Conservation (phyloP, 2,329 filamentous ascomycete species). For the Calonectria pseudoturangicola region DNA sequence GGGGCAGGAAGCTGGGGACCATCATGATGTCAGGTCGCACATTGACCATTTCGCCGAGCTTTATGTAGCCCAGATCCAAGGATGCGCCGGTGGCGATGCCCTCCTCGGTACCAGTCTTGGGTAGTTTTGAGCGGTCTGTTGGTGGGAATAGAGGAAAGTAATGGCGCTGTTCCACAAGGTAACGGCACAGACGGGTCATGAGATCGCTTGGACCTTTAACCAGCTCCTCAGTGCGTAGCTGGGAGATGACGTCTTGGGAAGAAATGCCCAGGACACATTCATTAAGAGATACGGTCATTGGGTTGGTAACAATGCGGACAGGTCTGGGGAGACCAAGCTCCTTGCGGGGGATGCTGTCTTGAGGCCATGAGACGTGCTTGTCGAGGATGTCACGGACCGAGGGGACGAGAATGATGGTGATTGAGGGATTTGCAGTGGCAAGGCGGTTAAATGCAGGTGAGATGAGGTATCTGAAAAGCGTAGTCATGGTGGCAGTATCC, state of each 20-base stretch:
- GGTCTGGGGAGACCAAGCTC: constrained; percentile 87
- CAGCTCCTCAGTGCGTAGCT: constrained; percentile 85
- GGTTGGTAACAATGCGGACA: constrained; percentile 88
- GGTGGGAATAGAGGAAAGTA: constrained; percentile 94
- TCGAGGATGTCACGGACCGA: constrained; percentile 88
- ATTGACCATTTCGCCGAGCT: constrained; percentile 92
- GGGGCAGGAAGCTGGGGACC: constrained; percentile 86
- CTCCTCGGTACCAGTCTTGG: constrained; percentile 77
- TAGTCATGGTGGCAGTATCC: constrained; percentile 86
- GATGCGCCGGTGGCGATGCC: constrained; percentile 82
- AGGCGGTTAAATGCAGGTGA: constrained; percentile 83
- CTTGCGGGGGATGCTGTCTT: constrained; percentile 77
- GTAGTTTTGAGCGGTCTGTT: constrained; percentile 79
- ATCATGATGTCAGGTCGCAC: constrained; percentile 90
- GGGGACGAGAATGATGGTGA: constrained; percentile 88
- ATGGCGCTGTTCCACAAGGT: constrained; percentile 91
- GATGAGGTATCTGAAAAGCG: constrained; percentile 89
- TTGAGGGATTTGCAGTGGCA: constrained; percentile 79
- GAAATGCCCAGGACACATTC: constrained; percentile 89
- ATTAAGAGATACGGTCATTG: constrained; percentile 91
- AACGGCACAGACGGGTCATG: constrained; percentile 82
- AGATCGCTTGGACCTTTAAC: constrained; percentile 67
- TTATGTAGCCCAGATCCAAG: constrained; percentile 89
- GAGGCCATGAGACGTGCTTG: constrained; percentile 91
- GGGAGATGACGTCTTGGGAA: constrained; percentile 88